These are phyloP conservation scores for Biscutella laevigata DNA, from an alignment of 441 rosid species.

Conservation along the genomic window DNA sequence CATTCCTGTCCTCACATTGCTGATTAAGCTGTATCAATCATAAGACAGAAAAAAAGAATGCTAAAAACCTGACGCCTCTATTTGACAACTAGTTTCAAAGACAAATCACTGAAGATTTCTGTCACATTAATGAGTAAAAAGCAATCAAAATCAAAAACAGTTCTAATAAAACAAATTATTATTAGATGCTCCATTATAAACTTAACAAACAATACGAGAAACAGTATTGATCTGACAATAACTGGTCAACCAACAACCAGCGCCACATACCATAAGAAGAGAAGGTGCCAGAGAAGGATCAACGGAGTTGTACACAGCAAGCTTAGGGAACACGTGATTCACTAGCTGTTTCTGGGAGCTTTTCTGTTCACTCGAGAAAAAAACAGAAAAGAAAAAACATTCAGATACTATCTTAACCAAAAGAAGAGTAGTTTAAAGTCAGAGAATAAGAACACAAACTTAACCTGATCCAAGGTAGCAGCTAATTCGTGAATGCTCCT, in stretches of 20 bases:
- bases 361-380: constrained; percentile 46
- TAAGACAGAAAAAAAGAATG: constrained; percentile 5
- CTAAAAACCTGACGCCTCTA: neutral
- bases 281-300: constrained; percentile 99
- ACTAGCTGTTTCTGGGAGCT: constrained; percentile 88
- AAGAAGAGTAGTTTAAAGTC: neutral
- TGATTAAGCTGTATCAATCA: constrained; percentile 66
- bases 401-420: constrained; percentile 1
- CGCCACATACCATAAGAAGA: constrained; percentile 80
- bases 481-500: constrained; percentile 98
- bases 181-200: constrained; percentile 3
- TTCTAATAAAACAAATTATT: neutral
- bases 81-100: constrained; percentile 1
- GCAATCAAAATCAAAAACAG: too few species aligned
- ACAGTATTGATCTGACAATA: neutral
- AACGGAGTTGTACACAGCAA: constrained; percentile 96
- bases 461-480: constrained; percentile 91
- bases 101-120: constrained; percentile 1
- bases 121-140: neutral
- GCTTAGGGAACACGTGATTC: constrained; percentile 92
- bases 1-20: constrained; percentile 91
- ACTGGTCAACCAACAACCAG: neutral
- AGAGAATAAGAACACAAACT: constrained; percentile 9
- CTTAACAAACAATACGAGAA: neutral
- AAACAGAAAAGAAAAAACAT: neutral